Evolutionary conservation across 2,329 filamentous ascomycete genomes (phyloP).

Genomic region (Periconia macrospinosa): DNA sequence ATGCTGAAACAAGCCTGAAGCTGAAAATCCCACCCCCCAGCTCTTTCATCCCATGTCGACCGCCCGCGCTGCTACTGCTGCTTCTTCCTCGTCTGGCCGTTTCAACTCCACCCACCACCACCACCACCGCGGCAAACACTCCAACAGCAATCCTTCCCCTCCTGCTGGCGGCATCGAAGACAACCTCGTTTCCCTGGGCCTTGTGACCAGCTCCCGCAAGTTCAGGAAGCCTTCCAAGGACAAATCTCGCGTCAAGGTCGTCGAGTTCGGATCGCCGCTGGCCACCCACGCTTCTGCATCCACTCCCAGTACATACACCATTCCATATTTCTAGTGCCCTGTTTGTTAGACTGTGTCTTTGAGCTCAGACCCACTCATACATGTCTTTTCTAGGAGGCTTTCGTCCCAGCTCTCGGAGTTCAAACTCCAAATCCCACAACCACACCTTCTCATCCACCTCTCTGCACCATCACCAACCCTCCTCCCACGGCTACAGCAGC

Average conservation of each 20-base stretch:
- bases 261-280: constrained; percentile 37
- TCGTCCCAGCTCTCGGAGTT: constrained; percentile 41
- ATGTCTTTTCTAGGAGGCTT: constrained; percentile 44
- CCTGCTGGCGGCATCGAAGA: constrained; percentile 25
- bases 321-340: constrained; percentile 5
- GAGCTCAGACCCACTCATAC: constrained; percentile 41
- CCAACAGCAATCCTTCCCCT: constrained; percentile 12
- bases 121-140: constrained; percentile 17
- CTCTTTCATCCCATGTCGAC: constrained; percentile 25
- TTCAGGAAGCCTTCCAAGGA: constrained; percentile 11
- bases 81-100: constrained; percentile 36
- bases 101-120: constrained; percentile 9
- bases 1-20: constrained; percentile 46
- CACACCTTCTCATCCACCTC: constrained; percentile 9
- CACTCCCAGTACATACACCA: constrained; percentile 31
- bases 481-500: constrained; percentile 14
- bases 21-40: constrained; percentile 21
- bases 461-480: constrained; percentile 6
- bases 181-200: constrained; percentile 39
- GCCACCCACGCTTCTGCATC: constrained; percentile 16
- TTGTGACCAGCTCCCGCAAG: constrained; percentile 25
- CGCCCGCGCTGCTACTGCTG: constrained; percentile 31
- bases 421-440: constrained; percentile 20
- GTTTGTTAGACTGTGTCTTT: constrained; percentile 31
- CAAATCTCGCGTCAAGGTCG: constrained; percentile 20